Percentiles rank a stretch among this genome's conserved stretches.
Conservation (phyloP, 2,329 filamentous ascomycete species). For the Diaporthe velutina region DNA sequence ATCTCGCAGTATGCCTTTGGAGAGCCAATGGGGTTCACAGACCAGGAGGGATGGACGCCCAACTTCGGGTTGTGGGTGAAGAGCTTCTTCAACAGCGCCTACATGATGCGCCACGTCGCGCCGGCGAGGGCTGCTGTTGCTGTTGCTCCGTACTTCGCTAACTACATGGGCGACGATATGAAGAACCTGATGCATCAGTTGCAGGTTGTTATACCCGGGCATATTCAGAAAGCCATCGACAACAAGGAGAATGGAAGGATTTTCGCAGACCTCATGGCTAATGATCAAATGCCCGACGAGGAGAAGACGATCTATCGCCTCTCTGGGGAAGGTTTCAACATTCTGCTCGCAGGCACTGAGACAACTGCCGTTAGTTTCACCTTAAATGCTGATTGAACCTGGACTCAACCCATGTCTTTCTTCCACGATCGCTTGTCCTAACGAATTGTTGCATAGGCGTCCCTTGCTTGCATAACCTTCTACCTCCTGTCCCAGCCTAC, state of each 20-base stretch:
- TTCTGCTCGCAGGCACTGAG: conserved; percentile 42
- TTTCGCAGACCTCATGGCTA: conserved; percentile 46
- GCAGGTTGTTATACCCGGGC: conserved; percentile 44
- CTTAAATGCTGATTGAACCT: no score
- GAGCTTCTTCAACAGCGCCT: conserved; percentile 37
- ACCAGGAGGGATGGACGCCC: conserved; percentile 31
- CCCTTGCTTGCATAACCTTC: conserved; percentile 20
- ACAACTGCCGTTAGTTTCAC: conserved; percentile 34
- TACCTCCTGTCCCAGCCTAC: conserved; percentile 20
- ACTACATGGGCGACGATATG: conserved; percentile 41
- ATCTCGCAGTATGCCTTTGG: conserved; percentile 31
- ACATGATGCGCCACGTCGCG: conserved; percentile 46
- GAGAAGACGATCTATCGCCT: conserved; percentile 41
- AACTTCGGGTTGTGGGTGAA: conserved; percentile 45
- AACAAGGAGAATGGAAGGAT: conserved; percentile 43
- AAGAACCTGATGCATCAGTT: conserved; percentile 45
- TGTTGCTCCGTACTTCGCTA: conserved; percentile 44
- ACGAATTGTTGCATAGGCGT: not conserved
- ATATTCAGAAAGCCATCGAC: conserved; percentile 43
- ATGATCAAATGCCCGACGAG: conserved; percentile 40
- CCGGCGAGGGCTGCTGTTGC: conserved; percentile 46
- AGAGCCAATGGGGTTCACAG: conserved; percentile 33
- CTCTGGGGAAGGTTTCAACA: conserved; percentile 42
- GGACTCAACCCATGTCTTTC: no score
- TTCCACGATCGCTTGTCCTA: not conserved